A percentile compares a stretch with the other conserved stretches of the same genome.
phyloP scores from a whole-genome alignment of 208 protist genomes.

The Leishmania tropica region DNA sequence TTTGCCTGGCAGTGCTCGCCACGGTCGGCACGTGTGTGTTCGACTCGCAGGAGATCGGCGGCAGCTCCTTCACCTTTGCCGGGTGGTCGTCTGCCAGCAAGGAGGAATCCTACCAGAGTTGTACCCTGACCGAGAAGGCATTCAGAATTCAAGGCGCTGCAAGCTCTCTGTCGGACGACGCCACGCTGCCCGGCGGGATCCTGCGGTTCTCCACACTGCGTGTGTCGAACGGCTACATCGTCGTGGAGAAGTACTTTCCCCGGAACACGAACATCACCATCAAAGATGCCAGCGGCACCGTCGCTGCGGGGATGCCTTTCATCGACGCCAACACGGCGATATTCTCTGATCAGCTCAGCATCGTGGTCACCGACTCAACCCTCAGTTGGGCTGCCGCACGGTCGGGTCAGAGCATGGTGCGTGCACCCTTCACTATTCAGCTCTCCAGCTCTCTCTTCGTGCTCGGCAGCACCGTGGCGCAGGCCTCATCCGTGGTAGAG shows the following conservation, averaged over 20 bases:
- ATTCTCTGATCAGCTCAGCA: neutral
- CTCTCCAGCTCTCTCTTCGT: conserved; percentile 6
- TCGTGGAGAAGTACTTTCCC: neutral
- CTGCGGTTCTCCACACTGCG: neutral
- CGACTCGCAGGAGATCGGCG: conserved; percentile 3
- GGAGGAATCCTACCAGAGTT: neutral
- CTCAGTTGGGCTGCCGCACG: neutral
- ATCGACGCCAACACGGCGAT: conserved; percentile 3
- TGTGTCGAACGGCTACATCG: conserved; percentile 4
- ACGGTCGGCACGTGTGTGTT: neutral
- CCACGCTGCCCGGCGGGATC: conserved; percentile 1
- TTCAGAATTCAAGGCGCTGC: conserved; percentile 2
- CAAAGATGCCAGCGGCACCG: neutral
- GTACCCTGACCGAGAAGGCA: neutral
- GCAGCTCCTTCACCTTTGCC: neutral
- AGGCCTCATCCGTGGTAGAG: neutral
- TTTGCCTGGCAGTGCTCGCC: conserved; percentile 4
- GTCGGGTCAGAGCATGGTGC: conserved; percentile 2
- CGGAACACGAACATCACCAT: neutral
- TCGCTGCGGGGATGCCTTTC: neutral
- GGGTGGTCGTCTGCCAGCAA: neutral
- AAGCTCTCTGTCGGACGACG: neutral
- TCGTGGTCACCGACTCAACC: conserved; percentile 5
- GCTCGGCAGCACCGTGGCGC: conserved; percentile 1
- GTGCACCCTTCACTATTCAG: neutral